A percentile compares a stretch with the other conserved stretches of the same genome.
These are phyloP conservation scores for Glonium stellatum DNA, from an alignment of 495 filamentous ascomycete genomes.

Conservation along the genomic window DNA sequence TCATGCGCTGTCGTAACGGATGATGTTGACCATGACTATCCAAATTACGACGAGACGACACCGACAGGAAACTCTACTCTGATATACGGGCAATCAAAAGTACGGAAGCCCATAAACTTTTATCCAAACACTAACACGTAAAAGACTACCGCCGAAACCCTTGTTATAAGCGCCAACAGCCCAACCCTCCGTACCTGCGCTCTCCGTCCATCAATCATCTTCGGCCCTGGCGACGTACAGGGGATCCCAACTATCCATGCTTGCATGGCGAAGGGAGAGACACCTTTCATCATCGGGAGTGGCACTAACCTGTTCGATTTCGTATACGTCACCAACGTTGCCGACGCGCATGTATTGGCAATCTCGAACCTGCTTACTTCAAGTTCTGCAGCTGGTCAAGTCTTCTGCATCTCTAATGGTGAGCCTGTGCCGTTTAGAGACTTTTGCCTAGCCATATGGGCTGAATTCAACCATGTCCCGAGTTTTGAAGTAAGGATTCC, in stretches of 20 bases:
- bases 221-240: constrained; percentile 51
- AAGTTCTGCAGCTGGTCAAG: constrained; percentile 52
- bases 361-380: constrained; percentile 50
- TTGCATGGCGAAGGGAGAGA: constrained; percentile 50
- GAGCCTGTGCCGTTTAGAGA: constrained; percentile 55
- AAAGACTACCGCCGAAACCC: constrained; percentile 41
- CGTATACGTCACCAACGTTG: constrained; percentile 54
- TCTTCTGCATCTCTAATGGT: constrained; percentile 59
- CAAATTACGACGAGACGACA: constrained; percentile 50
- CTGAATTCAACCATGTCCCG: constrained; percentile 51
- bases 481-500: constrained; percentile 49
- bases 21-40: constrained; percentile 45
- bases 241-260: constrained; percentile 49
- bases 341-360: constrained; percentile 57
- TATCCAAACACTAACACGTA: neutral
- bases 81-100: constrained; percentile 57
- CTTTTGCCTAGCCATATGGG: constrained; percentile 55
- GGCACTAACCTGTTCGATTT: constrained; percentile 56
- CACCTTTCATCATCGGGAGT: constrained; percentile 50
- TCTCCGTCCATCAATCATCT: constrained; percentile 51
- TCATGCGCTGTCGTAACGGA: constrained; percentile 51
- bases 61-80: constrained; percentile 43
- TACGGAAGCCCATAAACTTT: constrained; percentile 13
- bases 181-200: constrained; percentile 46
- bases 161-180: constrained; percentile 47